phyloP scores from a whole-genome alignment of 2,329 filamentous ascomycete species.

The Akanthomyces lecanii region DNA sequence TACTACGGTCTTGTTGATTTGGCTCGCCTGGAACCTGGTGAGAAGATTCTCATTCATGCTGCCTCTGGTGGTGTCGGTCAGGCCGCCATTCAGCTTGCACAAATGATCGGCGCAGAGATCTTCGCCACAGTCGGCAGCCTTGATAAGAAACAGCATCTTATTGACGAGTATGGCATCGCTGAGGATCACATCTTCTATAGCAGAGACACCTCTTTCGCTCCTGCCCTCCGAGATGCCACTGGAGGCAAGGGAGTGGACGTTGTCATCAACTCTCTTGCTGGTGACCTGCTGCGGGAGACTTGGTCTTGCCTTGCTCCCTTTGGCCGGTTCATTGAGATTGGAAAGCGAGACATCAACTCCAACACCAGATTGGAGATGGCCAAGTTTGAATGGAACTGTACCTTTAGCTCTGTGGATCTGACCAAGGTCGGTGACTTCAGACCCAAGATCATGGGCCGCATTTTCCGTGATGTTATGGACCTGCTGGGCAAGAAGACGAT shows the following conservation, averaged over 20 bases:
- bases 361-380: slow-evolving; percentile 44
- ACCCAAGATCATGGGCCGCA: slow-evolving; percentile 36
- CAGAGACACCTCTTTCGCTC: slow-evolving; percentile 23
- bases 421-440: slow-evolving; percentile 40
- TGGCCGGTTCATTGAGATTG: slow-evolving; percentile 44
- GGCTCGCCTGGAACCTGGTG: slow-evolving; percentile 34
- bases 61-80: slow-evolving; percentile 38
- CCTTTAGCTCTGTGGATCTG: slow-evolving; percentile 44
- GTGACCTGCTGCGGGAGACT: slow-evolving; percentile 38
- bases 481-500: slow-evolving; percentile 33
- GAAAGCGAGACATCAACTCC: slow-evolving; percentile 35
- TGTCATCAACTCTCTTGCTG: slow-evolving; percentile 53
- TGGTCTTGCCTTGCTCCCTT: slow-evolving; percentile 42
- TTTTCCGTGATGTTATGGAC: slow-evolving; percentile 35
- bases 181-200: slow-evolving; percentile 29
- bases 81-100: slow-evolving; percentile 36
- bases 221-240: slow-evolving; percentile 26
- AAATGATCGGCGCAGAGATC: slow-evolving; percentile 36
- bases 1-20: slow-evolving; percentile 37
- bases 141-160: slow-evolving; percentile 37
- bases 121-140: slow-evolving; percentile 39
- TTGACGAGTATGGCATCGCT: slow-evolving; percentile 34
- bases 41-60: slow-evolving; percentile 38
- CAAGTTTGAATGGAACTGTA: slow-evolving; percentile 45
- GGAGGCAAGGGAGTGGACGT: slow-evolving; percentile 60